Conservation (phyloP, 495 filamentous ascomycete species). For the Aspergillus asperescens region DNA sequence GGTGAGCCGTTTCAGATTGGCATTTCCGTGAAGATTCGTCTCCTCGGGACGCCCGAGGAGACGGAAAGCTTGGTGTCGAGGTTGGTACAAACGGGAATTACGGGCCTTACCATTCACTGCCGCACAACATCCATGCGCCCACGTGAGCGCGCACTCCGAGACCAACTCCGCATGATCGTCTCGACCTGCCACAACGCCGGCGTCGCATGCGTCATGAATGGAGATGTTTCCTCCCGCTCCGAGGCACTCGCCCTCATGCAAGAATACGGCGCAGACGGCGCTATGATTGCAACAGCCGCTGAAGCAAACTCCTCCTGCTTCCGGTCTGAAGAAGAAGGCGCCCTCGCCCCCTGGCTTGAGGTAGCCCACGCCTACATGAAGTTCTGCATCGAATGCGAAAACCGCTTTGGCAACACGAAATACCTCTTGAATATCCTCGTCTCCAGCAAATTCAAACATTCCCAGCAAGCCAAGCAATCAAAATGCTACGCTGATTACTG, state of each 20-base stretch:
- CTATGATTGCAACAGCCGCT: conserved; percentile 92
- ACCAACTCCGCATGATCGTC: conserved; percentile 75
- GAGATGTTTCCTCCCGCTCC: conserved; percentile 70
- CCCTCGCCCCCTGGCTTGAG: conserved; percentile 63
- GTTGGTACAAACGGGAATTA: conserved; percentile 80
- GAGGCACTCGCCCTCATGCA: conserved; percentile 60
- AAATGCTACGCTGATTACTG: conserved; percentile 64
- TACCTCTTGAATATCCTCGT: conserved; percentile 79
- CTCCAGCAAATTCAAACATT: conserved; percentile 65
- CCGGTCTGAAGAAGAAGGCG: conserved; percentile 57
- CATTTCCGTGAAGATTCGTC: conserved; percentile 90
- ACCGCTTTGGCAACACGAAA: conserved; percentile 87
- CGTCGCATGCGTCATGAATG: conserved; percentile 91
- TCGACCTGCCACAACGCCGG: conserved; percentile 72
- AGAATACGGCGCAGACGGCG: conserved; percentile 81
- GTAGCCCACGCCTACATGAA: conserved; percentile 69
- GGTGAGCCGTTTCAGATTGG: conserved; percentile 72
- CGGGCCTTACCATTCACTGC: conserved; percentile 87
- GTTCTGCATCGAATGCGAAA: conserved; percentile 67
- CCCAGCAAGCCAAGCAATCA: conserved; percentile 47
- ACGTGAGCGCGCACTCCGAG: conserved; percentile 76
- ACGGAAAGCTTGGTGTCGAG: conserved; percentile 70
- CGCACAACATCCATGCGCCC: conserved; percentile 95
- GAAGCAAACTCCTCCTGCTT: conserved; percentile 88
- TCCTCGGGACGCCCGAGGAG: conserved; percentile 67